These are phyloP conservation scores for Uronychia binucleata DNA, from an alignment of 73 alveolate species.

Conservation along the genomic window DNA sequence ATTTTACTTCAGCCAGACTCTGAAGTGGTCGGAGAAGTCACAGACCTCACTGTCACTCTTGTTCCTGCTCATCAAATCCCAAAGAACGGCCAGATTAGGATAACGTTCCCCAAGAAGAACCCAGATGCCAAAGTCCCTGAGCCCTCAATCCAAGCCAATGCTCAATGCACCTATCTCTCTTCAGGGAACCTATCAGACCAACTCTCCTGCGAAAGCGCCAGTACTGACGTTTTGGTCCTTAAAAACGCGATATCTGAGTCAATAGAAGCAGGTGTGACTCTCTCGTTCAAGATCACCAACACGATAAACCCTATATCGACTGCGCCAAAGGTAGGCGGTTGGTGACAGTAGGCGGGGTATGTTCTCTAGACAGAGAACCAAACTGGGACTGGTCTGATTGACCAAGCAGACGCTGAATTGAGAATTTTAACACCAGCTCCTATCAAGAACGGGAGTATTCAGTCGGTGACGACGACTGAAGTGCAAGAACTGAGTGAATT, in stretches of 20 bases:
- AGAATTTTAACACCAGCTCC: slow-evolving; percentile 11
- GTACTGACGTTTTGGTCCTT: neutral
- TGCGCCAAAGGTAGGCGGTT: slow-evolving; percentile 28
- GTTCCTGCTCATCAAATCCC: slow-evolving; percentile 6
- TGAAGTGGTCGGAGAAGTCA: neutral
- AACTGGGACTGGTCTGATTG: slow-evolving; percentile 9
- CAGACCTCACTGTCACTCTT: neutral
- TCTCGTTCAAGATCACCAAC: neutral
- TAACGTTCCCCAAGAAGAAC: slow-evolving; percentile 14
- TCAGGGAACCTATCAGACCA: neutral
- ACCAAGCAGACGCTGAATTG: neutral
- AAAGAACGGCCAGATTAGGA: slow-evolving; percentile 1
- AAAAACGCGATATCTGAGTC: neutral
- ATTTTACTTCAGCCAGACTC: neutral
- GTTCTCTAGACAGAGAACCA: neutral
- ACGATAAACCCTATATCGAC: slow-evolving; percentile 24
- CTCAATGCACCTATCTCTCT: neutral
- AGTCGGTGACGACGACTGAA: neutral
- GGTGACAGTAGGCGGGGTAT: neutral
- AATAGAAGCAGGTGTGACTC: neutral
- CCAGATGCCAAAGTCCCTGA: neutral
- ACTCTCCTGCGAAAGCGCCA: neutral
- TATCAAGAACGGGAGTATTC: neutral
- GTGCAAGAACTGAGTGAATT: neutral
- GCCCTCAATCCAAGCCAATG: neutral